Conservation (phyloP, 139 green algal genomes). For the Asterochloris erici region DNA sequence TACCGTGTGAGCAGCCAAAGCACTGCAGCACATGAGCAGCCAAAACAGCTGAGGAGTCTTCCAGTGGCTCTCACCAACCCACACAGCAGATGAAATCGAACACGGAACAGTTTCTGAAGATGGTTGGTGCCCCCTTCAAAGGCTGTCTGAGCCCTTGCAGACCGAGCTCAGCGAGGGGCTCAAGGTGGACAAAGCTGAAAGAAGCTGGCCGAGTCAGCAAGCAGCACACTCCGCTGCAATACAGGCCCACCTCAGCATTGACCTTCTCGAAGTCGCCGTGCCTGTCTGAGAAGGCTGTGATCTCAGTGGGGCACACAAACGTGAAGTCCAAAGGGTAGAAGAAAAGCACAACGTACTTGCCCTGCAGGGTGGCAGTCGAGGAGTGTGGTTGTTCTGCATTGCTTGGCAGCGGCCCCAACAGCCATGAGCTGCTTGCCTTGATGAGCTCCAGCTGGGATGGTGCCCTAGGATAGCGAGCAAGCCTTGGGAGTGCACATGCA, state of each 20-base stretch:
- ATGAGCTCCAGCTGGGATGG: background rate
- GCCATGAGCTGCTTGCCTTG: no score
- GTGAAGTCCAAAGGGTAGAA: conserved; percentile 96
- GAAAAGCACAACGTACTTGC: conserved; percentile 99
- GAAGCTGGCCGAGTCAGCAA: background rate
- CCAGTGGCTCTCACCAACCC: no score
- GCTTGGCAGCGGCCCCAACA: no score
- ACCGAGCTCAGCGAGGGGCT: background rate
- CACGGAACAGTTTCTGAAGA: no score
- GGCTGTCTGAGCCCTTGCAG: background rate
- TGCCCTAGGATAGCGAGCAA: background rate
- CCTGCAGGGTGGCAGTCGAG: conserved; percentile 29
- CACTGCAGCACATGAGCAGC: no score
- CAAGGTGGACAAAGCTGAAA: background rate
- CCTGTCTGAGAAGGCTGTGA: conserved; percentile 97
- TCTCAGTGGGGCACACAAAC: conserved; percentile 93
- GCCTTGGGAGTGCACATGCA: background rate
- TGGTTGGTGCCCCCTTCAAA: no score
- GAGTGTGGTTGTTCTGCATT: no score
- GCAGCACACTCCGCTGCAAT: no score
- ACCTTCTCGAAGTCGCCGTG: conserved; percentile 86
- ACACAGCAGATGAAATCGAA: no score
- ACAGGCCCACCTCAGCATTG: conserved; percentile 69
- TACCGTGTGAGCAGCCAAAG: no score
- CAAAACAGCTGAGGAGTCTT: no score